These are phyloP conservation scores for Pythium monospermum DNA, from an alignment of 352 stramenopile genomes.

Conservation along the genomic window DNA sequence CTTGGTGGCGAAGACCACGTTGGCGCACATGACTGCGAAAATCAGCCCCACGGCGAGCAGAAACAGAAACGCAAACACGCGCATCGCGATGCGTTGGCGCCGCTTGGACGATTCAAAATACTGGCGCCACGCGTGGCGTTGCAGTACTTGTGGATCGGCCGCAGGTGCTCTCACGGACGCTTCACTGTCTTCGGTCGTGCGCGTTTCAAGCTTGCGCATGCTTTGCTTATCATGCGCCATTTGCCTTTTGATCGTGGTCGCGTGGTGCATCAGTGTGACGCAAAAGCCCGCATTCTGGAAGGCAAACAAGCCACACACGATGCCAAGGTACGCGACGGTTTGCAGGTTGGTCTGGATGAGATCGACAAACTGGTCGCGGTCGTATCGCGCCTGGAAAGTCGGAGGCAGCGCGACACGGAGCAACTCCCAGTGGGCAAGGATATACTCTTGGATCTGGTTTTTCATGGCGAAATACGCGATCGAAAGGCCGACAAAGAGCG, in stretches of 20 bases:
- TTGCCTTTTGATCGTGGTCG: slow-evolving; percentile 48
- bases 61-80: slow-evolving; percentile 38
- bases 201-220: slow-evolving; percentile 27
- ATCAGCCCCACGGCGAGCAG: slow-evolving; percentile 49
- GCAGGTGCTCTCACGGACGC: neutral
- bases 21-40: slow-evolving; percentile 91
- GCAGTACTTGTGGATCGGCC: slow-evolving; percentile 8
- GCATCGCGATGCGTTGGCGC: slow-evolving; percentile 59
- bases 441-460: slow-evolving; percentile 42
- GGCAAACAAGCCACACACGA: slow-evolving; percentile 56
- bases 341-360: slow-evolving; percentile 56
- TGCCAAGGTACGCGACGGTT: slow-evolving; percentile 45
- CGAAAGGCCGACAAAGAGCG: slow-evolving; percentile 41
- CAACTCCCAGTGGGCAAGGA: slow-evolving; percentile 49
- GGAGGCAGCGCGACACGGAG: slow-evolving; percentile 62
- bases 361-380: slow-evolving; percentile 52
- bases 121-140: slow-evolving; percentile 38
- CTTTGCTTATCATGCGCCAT: slow-evolving; percentile 46
- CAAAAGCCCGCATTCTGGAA: slow-evolving; percentile 45
- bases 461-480: slow-evolving; percentile 55
- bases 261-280: slow-evolving; percentile 48
- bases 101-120: slow-evolving; percentile 61
- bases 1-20: slow-evolving; percentile 64
- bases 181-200: slow-evolving; percentile 9
- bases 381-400: slow-evolving; percentile 62